These are phyloP conservation scores for Podospora australis DNA, from an alignment of 495 filamentous ascomycete genomes.

Conservation along the genomic window DNA sequence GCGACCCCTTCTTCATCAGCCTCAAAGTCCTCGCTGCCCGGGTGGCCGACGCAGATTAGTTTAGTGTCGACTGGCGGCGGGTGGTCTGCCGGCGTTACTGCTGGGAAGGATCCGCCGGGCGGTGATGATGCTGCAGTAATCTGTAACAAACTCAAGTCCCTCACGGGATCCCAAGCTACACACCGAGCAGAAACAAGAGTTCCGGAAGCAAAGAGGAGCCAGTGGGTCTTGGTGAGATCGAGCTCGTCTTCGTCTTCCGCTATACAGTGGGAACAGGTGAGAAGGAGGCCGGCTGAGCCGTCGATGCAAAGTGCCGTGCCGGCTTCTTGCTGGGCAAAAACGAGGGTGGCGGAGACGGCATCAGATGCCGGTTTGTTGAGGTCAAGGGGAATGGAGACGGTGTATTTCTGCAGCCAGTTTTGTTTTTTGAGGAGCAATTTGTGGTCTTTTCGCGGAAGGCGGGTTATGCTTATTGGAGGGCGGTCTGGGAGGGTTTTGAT, in stretches of 20 bases:
- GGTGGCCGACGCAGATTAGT: conserved; percentile 37
- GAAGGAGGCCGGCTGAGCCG: conserved; percentile 31
- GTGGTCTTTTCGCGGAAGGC: neutral
- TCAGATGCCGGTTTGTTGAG: neutral
- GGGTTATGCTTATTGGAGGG: neutral
- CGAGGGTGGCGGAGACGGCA: conserved; percentile 30
- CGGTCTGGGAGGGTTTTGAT: neutral
- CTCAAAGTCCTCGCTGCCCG: conserved; percentile 42
- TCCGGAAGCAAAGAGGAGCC: conserved; percentile 37
- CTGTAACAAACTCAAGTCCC: conserved; percentile 37
- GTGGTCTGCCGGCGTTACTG: conserved; percentile 3
- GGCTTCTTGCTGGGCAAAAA: conserved; percentile 44
- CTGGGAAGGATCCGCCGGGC: neutral
- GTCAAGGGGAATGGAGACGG: neutral
- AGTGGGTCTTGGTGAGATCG: conserved; percentile 18
- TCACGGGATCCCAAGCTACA: conserved; percentile 28
- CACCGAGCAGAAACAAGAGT: conserved; percentile 29
- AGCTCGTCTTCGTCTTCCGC: conserved; percentile 27
- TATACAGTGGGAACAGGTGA: conserved; percentile 45
- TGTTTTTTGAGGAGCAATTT: neutral
- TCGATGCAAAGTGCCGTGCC: conserved; percentile 44
- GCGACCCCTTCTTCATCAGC: conserved; percentile 15
- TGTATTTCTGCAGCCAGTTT: neutral
- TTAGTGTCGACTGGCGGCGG: conserved; percentile 4
- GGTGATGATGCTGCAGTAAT: conserved; percentile 22